Base-by-base conservation (phyloP, 495 filamentous ascomycete species). In the Podospora tetraspora region DNA sequence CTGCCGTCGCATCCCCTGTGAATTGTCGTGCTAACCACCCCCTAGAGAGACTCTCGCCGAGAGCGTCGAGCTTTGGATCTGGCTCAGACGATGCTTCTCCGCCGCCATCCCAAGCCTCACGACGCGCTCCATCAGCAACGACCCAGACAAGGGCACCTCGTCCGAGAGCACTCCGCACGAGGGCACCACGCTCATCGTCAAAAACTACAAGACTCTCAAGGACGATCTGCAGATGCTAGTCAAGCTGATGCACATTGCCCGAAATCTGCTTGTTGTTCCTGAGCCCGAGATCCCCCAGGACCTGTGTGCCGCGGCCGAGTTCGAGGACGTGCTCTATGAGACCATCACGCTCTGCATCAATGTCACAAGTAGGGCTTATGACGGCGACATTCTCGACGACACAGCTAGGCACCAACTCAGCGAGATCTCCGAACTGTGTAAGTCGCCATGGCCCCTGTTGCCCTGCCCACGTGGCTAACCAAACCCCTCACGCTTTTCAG, bases 361-460 rank as follows among this genome's bases (percentile, higher is more conserved):
- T 63, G 92, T 97, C 1, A 95, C 93, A 0, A 93, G 93, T 63
- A 87, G 93, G 74, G 93, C 92, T 0, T 97, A 92, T 69, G 93
- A 96, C 75, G 92, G 92, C 16, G 92, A 96, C 72, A 89, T 89
- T 73, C 86, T 96, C 25, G 90, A 92, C 67, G 89, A 91, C 63
- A 71, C 75, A 3, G 80, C 79, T 0, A 78, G 82, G 21, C 71
- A 69, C 12, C 85, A 81, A 64, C 66, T 87, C 16, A 81, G 81
- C 59, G 84, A 86, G 70, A 83, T 87, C 52, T 84, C 82, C 4
- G 85, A 87, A 60, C 76, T 85, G 32, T 87, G 81, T 83, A 79
- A 68, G 82, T 76, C 43, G 43, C 43, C 43, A 52, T 30, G n/a
- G 16, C 9, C 23, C 34, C 24, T 61, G 24, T 34, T 37, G 11